Evolutionary conservation across 805 yeast species (phyloP).

Genomic region (Sporopachydermia lactativora): DNA sequence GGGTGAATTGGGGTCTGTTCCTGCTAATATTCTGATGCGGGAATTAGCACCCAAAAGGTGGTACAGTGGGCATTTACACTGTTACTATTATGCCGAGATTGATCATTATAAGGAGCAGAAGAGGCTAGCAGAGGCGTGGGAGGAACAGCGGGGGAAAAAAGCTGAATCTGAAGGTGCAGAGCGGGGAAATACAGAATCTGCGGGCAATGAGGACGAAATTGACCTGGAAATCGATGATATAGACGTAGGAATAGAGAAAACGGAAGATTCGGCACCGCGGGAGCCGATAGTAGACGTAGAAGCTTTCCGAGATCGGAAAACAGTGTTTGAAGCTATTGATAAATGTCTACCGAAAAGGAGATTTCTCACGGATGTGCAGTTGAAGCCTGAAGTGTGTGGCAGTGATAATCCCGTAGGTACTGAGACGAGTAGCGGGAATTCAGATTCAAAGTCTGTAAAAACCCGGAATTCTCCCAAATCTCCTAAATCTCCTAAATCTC

Average conservation of each 20-base stretch:
- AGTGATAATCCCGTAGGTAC: not conserved
- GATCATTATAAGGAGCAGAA: conserved; percentile 19
- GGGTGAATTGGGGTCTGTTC: conserved; percentile 59
- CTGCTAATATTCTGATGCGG: conserved; percentile 39
- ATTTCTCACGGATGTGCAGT: conserved; percentile 38
- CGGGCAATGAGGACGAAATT: conserved; percentile 19
- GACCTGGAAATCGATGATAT: conserved; percentile 17
- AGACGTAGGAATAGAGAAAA: conserved; percentile 4
- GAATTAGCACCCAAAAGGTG: conserved; percentile 52
- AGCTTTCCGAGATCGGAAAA: conserved; percentile 13
- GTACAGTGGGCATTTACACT: conserved; percentile 88
- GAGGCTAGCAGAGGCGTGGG: not conserved
- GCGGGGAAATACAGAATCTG: not conserved
- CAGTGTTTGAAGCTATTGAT: conserved; percentile 66
- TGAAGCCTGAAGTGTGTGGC: conserved; percentile 7
- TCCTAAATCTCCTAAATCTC: conserved; percentile 1
- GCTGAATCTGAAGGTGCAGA: too few species aligned
- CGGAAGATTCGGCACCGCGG: not conserved
- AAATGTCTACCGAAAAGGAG: conserved; percentile 60
- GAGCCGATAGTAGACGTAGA: conserved; percentile 4
- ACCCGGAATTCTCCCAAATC: conserved; percentile 7
- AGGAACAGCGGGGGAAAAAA: not conserved
- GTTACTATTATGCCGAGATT: conserved; percentile 45
- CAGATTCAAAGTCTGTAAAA: conserved; percentile 2
- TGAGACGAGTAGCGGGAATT: not conserved